Percentiles rank a stretch among this genome's conserved stretches.
Conservation (phyloP, 1,284 basidiomycete genomes). For the Dichomitus squalens region DNA sequence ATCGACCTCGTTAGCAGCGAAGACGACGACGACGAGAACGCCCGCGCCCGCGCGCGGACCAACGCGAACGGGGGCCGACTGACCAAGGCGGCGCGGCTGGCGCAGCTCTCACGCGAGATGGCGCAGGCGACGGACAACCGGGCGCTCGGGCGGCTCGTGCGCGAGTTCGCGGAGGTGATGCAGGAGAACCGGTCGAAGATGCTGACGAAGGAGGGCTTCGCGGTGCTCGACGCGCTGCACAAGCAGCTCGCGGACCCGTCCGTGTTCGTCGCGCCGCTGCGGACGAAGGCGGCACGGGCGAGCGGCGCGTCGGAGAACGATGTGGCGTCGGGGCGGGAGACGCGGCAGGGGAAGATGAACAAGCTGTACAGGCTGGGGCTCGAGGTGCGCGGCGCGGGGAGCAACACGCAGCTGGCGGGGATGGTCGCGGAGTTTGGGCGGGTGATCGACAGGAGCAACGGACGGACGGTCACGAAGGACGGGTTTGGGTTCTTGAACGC, state of each 20-base stretch:
- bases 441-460: slow-evolving; percentile 64
- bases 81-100: slow-evolving; percentile 57
- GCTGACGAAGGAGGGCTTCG: slow-evolving; percentile 70
- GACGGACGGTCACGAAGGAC: slow-evolving; percentile 74
- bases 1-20: slow-evolving; percentile 51
- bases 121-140: slow-evolving; percentile 54
- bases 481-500: slow-evolving; percentile 71
- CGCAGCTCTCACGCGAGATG: slow-evolving; percentile 45
- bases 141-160: slow-evolving; percentile 51
- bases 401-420: slow-evolving; percentile 56
- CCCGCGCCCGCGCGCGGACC: slow-evolving; percentile 28
- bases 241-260: slow-evolving; percentile 71
- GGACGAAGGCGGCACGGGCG: slow-evolving; percentile 48
- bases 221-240: slow-evolving; percentile 65
- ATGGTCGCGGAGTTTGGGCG: slow-evolving; percentile 70
- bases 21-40: slow-evolving; percentile 37
- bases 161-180: slow-evolving; percentile 60
- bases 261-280: slow-evolving; percentile 54
- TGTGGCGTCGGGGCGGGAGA: slow-evolving; percentile 38
- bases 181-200: slow-evolving; percentile 63
- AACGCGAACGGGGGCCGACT: slow-evolving; percentile 36
- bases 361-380: slow-evolving; percentile 55
- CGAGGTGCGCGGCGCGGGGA: slow-evolving; percentile 51
- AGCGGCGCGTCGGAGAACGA: slow-evolving; percentile 26
- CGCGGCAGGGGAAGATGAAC: slow-evolving; percentile 51